Evolutionary conservation across 2,329 filamentous ascomycete genomes (phyloP), one percentile per base, ranked within the genome.

Genomic region (Colletotrichum truncatum): DNA sequence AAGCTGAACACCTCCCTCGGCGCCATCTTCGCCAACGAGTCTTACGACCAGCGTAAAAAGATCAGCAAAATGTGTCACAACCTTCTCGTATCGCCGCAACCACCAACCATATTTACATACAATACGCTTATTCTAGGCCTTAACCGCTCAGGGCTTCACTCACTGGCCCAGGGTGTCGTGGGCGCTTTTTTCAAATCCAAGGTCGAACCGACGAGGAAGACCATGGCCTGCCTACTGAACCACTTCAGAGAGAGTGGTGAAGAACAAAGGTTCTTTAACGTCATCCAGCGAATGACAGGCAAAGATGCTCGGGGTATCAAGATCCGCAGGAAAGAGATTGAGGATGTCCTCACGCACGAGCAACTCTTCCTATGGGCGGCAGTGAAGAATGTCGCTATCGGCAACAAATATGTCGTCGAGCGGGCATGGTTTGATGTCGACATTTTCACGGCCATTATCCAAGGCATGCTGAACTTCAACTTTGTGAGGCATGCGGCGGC

Each of bases 51-150:
- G 10, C 18, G 11, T 8, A 4, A 53, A n/a, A 62, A 51, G 26
- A 74, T 82, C 30, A 75, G 73, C n/a, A 83, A 81, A 70, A 80
- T 89, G 55, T 88, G 85, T 75, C 89, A 90, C 76, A 93, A 93
- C 72, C 78, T 96, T 3, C 82, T 93, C 14, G 79, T 87, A 4
- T 88, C 87, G 3, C 75, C 83, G 2, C 80, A 86, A 16, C 85
- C 88, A 0, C 91, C 92, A 0, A 87, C 87, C 67, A 84, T 92
- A 34, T 82, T 88, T 68, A 93, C 89, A 4, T 93, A 89, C 78
- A 94, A 94, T 72, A 84, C 85, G 11, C 82, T 96, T 25, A 84
- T 95, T 3, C 75, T 86, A n/a, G 86, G 87, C n/a, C 88, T 95
- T 53, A 82, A 85, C 55, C 80, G 81, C 30, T 73, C 84, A 5